phyloP scores from a whole-genome alignment of 148 eudicot genomes.

The Camellia sinensis region DNA sequence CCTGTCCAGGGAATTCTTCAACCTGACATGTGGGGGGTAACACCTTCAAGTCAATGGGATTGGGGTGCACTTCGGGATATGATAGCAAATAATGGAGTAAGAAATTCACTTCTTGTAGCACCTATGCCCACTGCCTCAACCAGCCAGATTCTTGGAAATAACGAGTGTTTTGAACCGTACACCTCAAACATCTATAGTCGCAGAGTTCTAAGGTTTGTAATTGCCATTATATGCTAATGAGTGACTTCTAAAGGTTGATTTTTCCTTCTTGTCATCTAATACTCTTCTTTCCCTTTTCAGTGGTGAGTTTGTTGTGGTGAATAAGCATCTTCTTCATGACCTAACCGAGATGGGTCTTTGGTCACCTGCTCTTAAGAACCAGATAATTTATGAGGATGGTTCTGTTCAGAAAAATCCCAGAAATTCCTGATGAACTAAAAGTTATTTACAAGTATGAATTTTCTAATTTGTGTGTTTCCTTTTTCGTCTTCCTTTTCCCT shows the following conservation, averaged over 20 bases:
- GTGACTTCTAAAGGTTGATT: background rate
- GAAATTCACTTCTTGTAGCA: constrained; percentile 91
- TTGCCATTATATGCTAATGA: background rate
- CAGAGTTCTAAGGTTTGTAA: constrained; percentile 75
- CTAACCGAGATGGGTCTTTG: constrained; percentile 89
- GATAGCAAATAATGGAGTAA: constrained; percentile 65
- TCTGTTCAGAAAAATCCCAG: constrained; percentile 81
- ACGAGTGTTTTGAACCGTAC: constrained; percentile 96
- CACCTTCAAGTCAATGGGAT: constrained; percentile 82
- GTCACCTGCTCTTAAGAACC: constrained; percentile 76
- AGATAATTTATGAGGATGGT: constrained; percentile 71
- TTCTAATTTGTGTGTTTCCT: no score
- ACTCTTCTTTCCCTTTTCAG: constrained; percentile 35
- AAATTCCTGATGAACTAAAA: no score
- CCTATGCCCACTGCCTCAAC: no score
- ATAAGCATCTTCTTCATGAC: constrained; percentile 91
- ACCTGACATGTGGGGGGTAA: constrained; percentile 96
- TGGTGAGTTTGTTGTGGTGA: constrained; percentile 97
- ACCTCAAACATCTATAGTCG: constrained; percentile 91
- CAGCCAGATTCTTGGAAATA: constrained; percentile 94
- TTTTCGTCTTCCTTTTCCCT: no score
- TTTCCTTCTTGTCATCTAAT: background rate
- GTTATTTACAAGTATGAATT: no score
- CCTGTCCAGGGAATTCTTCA: constrained; percentile 71
- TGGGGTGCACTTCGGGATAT: constrained; percentile 66